Percentiles rank a stretch among this genome's conserved stretches.
These are phyloP conservation scores for Elaeis guineensis DNA, from an alignment of 176 grass and related monocot species.

Conservation along the genomic window DNA sequence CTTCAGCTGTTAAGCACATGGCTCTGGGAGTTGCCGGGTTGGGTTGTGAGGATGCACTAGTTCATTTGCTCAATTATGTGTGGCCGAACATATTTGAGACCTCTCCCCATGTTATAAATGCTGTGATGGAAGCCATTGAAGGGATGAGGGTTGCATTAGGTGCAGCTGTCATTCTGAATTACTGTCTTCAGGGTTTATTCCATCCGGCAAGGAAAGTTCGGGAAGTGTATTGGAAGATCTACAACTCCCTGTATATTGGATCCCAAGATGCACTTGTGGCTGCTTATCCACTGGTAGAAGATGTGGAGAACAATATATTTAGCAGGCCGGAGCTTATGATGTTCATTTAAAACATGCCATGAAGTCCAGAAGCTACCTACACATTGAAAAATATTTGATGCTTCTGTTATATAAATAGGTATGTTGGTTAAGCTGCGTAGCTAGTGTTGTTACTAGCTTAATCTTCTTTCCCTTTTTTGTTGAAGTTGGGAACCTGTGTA, in stretches of 20 bases:
- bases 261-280: slow-evolving; percentile 85
- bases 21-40: slow-evolving; percentile 84
- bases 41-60: slow-evolving; percentile 95
- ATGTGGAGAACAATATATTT: slow-evolving; percentile 53
- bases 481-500: too few species aligned
- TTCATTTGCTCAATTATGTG: slow-evolving; percentile 92
- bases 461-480: too few species aligned
- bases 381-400: too few species aligned
- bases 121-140: slow-evolving; percentile 92
- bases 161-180: slow-evolving; percentile 79
- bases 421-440: too few species aligned
- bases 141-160: slow-evolving; percentile 95
- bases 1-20: slow-evolving; percentile 97
- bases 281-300: slow-evolving; percentile 55
- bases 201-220: slow-evolving; percentile 94
- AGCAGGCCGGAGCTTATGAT: slow-evolving; percentile 72
- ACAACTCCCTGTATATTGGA: slow-evolving; percentile 90
- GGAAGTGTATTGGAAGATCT: slow-evolving; percentile 99
- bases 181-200: slow-evolving; percentile 93
- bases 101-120: slow-evolving; percentile 89
- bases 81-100: slow-evolving; percentile 99
- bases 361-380: too few species aligned
- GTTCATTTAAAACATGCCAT: slow-evolving; percentile 40
- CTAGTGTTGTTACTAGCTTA: too few species aligned
- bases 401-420: too few species aligned